phyloP scores from a whole-genome alignment of 192 early-diverging fungal genomes.

The Fimicolochytrium jonesii region DNA sequence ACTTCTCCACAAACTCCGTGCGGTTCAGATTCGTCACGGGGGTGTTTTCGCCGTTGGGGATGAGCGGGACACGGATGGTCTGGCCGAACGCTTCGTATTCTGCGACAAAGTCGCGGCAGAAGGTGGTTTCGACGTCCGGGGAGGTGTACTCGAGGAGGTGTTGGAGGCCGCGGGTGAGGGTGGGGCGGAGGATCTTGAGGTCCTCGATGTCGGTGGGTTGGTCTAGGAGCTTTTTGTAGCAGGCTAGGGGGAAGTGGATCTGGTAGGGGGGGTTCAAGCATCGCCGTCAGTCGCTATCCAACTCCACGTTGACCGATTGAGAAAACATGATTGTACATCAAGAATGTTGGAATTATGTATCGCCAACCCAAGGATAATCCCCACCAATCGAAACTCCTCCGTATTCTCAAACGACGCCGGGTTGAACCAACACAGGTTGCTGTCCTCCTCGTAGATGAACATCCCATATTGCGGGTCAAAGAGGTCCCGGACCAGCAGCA shows the following conservation, averaged over 20 bases:
- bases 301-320: too few species aligned
- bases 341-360: conserved; percentile 91
- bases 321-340: too few species aligned
- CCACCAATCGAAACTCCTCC: conserved; percentile 83
- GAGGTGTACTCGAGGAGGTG: conserved; percentile 68
- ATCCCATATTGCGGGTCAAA: conserved; percentile 82
- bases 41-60: conserved; percentile 56
- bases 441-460: conserved; percentile 78
- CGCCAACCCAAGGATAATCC: conserved; percentile 83
- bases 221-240: conserved; percentile 83
- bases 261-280: too few species aligned
- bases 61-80: conserved; percentile 56
- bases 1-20: conserved; percentile 65
- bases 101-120: conserved; percentile 72
- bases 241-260: conserved; percentile 76
- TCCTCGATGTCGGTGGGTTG: conserved; percentile 66
- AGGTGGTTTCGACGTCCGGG: conserved; percentile 70
- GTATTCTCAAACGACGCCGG: conserved; percentile 41
- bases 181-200: conserved; percentile 69
- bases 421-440: conserved; percentile 81
- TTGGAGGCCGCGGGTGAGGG: conserved; percentile 69
- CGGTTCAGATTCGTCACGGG: conserved; percentile 78
- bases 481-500: conserved; percentile 81
- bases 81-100: conserved; percentile 55
- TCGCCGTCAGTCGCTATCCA: too few species aligned